Evolutionary conservation across 768 basidiomycete genomes (phyloP), one percentile per base, ranked within the genome.

Genomic region (Butyriboletus loyo): DNA sequence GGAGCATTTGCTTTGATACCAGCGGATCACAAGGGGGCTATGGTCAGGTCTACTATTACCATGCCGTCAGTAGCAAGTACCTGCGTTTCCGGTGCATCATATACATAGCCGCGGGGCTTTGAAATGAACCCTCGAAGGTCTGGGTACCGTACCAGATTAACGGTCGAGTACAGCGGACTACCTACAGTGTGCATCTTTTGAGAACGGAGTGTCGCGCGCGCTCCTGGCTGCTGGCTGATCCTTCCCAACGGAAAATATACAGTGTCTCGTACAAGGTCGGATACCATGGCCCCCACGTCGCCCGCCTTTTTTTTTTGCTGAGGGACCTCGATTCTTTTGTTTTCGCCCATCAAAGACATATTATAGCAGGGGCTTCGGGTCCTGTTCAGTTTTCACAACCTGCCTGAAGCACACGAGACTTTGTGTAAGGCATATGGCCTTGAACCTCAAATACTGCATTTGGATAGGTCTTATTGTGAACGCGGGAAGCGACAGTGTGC

Each of bases 391-490:
- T n/a, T n/a, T n/a, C n/a, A n/a, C 24, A 19, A n/a, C 5, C n/a
- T 49, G 14, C 10, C 13, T 38, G 19, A 17, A 1, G 1, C 17
- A n/a, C 4, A 24, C 15, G 21, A 42, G 11, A 28, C 31, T 39
- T 42, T 36, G n/a, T n/a, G n/a, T n/a, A n/a, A n/a, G n/a, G n/a
- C n/a, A n/a, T n/a, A n/a, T n/a, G n/a, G n/a, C n/a, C n/a, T n/a
- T n/a, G n/a, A 4, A 35, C 15, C 3, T 21, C 9, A 36, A 62
- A 53, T 24, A 62, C 58, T 44, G 2, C 3, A 60, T 66, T 53
- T 50, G 57, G 65, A 41, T 7, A 30, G 6, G 21, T 31, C 28
- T 54, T 58, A 66, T 66, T 66, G 65, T 65, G 10, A 41, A 34
- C 1, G 37, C 28, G 17, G 17, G 30, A 53, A 52, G 47, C 21